These are phyloP conservation scores for Marasmius fiardii DNA, from an alignment of 1,284 basidiomycete species.

Conservation along the genomic window DNA sequence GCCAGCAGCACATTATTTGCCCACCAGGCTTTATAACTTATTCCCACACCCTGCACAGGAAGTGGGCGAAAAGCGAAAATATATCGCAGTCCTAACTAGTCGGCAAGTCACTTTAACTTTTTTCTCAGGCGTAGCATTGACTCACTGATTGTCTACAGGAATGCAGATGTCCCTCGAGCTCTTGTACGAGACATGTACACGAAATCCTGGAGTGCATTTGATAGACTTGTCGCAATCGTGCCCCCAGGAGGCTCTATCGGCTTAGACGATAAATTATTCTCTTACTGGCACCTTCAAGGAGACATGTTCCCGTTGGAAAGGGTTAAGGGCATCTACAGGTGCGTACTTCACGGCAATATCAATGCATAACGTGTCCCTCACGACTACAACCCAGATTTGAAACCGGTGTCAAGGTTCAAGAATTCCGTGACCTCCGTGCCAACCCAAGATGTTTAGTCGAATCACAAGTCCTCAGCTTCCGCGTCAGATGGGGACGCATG, in stretches of 20 bases:
- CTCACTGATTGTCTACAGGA: conserved; percentile 37
- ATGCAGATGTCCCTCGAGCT: conserved; percentile 80
- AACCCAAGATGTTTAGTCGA: conserved; percentile 82
- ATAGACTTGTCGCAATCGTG: conserved; percentile 79
- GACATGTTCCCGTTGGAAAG: conserved; percentile 69
- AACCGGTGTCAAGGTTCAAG: conserved; percentile 78
- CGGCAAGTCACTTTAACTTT: conserved; percentile 39
- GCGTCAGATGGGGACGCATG: conserved; percentile 74
- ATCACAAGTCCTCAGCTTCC: conserved; percentile 73
- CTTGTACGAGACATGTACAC: conserved; percentile 86
- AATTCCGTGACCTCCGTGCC: conserved; percentile 80
- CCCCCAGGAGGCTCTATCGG: conserved; percentile 85
- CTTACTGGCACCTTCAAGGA: conserved; percentile 80
- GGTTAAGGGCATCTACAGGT: conserved; percentile 79
- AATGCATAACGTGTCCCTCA: no score
- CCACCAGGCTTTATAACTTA: conserved; percentile 66
- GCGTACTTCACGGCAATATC: not conserved
- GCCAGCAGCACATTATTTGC: conserved; percentile 67
- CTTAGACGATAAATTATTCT: conserved; percentile 83
- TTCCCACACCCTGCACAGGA: conserved; percentile 79
- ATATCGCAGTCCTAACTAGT: conserved; percentile 66
- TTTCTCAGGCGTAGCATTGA: conserved; percentile 1
- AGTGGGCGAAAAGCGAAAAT: conserved; percentile 63
- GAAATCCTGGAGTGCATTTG: conserved; percentile 86
- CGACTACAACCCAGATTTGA: conserved; percentile 47